phyloP scores from a whole-genome alignment of 1,284 basidiomycete species.

The Ceratobasidium sp. region DNA sequence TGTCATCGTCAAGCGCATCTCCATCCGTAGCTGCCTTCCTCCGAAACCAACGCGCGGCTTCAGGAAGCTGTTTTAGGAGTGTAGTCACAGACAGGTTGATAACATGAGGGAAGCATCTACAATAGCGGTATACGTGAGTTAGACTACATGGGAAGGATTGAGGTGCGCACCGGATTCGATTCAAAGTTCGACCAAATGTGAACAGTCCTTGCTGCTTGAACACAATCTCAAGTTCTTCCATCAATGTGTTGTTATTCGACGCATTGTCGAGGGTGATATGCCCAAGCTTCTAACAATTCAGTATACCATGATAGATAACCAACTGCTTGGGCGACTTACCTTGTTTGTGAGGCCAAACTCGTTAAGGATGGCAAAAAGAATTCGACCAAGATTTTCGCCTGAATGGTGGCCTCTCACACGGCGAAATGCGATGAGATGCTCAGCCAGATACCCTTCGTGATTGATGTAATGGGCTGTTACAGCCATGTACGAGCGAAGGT shows the following conservation, averaged over 20 bases:
- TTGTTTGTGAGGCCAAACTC: conserved; percentile 13
- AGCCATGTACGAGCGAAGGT: conserved; percentile 34
- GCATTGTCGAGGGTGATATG: conserved; percentile 38
- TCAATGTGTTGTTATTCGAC: conserved; percentile 31
- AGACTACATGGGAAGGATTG: not conserved
- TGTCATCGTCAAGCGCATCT: not conserved
- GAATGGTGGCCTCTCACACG: conserved; percentile 22
- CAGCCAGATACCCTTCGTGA: conserved; percentile 1
- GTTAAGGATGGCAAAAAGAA: not conserved
- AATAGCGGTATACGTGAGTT: not conserved
- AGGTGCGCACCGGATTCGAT: conserved; percentile 5
- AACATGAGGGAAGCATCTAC: conserved; percentile 28
- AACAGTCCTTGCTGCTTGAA: conserved; percentile 1
- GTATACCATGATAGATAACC: not conserved
- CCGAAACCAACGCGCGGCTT: not conserved
- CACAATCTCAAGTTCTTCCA: conserved; percentile 16
- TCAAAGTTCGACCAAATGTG: conserved; percentile 1
- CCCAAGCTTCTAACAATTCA: conserved; percentile 7
- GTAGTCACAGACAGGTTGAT: conserved; percentile 22
- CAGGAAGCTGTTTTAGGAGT: not conserved
- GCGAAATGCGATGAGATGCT: conserved; percentile 32
- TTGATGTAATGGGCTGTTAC: conserved; percentile 36
- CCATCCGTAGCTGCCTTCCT: not conserved
- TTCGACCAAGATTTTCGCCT: conserved; percentile 15
- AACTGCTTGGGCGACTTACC: not conserved